These are phyloP conservation scores for Amylocarpus encephaloides DNA, from an alignment of 2,329 filamentous ascomycete species.

Conservation along the genomic window DNA sequence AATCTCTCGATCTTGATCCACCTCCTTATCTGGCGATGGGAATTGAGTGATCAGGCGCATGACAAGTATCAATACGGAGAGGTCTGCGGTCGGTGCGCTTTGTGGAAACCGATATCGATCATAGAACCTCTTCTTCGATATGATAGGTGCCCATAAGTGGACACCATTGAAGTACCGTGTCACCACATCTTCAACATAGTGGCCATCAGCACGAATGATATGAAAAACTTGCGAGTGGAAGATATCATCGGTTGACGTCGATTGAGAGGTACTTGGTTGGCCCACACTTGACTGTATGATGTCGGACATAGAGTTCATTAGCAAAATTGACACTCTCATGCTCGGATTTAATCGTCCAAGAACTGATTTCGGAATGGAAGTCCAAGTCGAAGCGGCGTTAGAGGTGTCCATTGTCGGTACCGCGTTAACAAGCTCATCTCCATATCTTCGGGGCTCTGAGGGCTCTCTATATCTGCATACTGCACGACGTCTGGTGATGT, in stretches of 20 bases:
- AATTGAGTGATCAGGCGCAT: constrained; percentile 18
- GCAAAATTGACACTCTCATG: constrained; percentile 15
- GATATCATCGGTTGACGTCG: constrained; percentile 10
- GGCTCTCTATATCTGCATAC: constrained; percentile 18
- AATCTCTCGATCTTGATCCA: constrained; percentile 16
- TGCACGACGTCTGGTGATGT: constrained; percentile 13
- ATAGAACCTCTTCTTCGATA: constrained; percentile 19
- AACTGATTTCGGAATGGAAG: constrained; percentile 12
- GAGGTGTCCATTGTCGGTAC: background rate
- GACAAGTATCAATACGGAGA: constrained; percentile 18
- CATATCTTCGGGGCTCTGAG: constrained; percentile 10
- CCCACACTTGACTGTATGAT: constrained; percentile 10
- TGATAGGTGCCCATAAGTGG: constrained; percentile 20
- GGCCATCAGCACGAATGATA: constrained; percentile 16
- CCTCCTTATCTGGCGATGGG: constrained; percentile 15
- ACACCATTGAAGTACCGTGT: constrained; percentile 18
- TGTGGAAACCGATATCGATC: constrained; percentile 11
- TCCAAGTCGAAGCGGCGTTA: constrained; percentile 12
- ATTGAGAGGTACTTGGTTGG: constrained; percentile 3
- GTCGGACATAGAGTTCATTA: constrained; percentile 19
- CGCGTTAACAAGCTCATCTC: constrained; percentile 8
- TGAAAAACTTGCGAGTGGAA: constrained; percentile 15
- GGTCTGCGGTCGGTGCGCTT: constrained; percentile 15
- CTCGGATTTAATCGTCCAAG: constrained; percentile 10
- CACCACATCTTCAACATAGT: constrained; percentile 15